Evolutionary conservation across 164 flowering plant genomes (phyloP), one percentile per base, ranked within the genome.

Genomic region (Brasenia schreberi): DNA sequence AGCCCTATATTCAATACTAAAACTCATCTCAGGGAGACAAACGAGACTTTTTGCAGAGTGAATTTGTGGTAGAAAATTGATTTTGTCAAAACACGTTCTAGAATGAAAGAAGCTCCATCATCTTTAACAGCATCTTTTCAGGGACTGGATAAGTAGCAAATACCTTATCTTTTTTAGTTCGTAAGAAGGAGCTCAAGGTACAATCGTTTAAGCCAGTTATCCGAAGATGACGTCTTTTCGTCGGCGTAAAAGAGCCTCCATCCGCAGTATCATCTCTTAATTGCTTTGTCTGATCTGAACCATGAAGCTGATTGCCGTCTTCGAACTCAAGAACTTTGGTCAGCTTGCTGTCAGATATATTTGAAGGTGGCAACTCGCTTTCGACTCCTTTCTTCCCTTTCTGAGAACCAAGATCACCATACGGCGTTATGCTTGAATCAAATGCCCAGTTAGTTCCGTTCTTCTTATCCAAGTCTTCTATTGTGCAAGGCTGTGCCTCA

Each of bases 401-500:
- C 61, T 62, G 65, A 61, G 39, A 39, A 49, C n/a, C 49, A 64
- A 75, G 78, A 67, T 52, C 52, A 45, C 78, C 72, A 63, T 64
- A 73, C 63, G 66, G 18, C 43, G 81, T 68, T 63, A 76, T 44
- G 61, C 69, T 77, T 19, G 73, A 69, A 63, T 73, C 76, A 6
- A 75, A 49, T 18, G 94, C 90, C 89, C 96, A 87, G 71, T 58
- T 83, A 19, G 85, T 68, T 56, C 98, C 97, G 72, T 93, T 93
- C 75, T 96, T 82, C 76, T 78, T 80, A 63, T 93, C 97, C 70
- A 93, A 96, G 49, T 88, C 98, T 75, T 93, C 97, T n/a, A 90
- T 69, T 1, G 98, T 90, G 83, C 96, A 87, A 7, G 42, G 64
- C 18, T 66, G 72, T 10, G 98, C 92, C 0, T 87, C 83, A 33